Base-by-base conservation (phyloP, 768 basidiomycete genomes). In the Paxillus ammoniavirescens region DNA sequence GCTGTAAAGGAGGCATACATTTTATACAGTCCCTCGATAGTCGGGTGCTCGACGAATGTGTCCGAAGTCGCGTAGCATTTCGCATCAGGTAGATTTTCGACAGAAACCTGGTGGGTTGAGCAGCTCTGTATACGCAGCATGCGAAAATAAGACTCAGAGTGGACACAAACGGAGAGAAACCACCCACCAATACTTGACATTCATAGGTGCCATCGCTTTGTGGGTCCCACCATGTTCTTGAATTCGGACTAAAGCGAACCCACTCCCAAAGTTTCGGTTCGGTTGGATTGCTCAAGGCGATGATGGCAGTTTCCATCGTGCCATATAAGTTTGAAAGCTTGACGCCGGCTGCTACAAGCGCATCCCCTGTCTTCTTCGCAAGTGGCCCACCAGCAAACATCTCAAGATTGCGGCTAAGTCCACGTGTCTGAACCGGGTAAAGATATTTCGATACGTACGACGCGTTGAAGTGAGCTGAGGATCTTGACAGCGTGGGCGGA, bases 61-160 rank as follows among this genome's bases (percentile, higher is more conserved):
- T 80, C 79, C 3, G 71, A 72, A 10, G 73, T 78, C 2, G 72
- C 73, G 45, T 78, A 79, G 12, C 78, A 78, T 40, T 58, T 63
- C 5, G 66, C 63, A 35, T 80, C 71, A 3, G 59, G 54, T 5
- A 76, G 23, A 45, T 77, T 77, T 26, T 72, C 67, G 3, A 72
- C 59, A 3, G 67, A 60, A 0, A 65, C 54, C 13, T 60, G 58
- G 52, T 72, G 67, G 4, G 45, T 70, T 5, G 67, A 56, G 23
- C 47, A 61, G 10, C 61, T 60, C 74, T 74, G 18, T 14, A 50
- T 36, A 9, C 14, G 18, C 23, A 37, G 36, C 30, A 10, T 41
- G 26, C 42, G 18, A 14, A 21, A 10, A 43, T 8, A 5, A 53
- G 28, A 42, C 28, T 12, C 23, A 21, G 18, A 4, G 4, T 17